These are phyloP conservation scores for Cystobasidium pallidum DNA, from an alignment of 1,284 basidiomycete species.

Conservation along the genomic window DNA sequence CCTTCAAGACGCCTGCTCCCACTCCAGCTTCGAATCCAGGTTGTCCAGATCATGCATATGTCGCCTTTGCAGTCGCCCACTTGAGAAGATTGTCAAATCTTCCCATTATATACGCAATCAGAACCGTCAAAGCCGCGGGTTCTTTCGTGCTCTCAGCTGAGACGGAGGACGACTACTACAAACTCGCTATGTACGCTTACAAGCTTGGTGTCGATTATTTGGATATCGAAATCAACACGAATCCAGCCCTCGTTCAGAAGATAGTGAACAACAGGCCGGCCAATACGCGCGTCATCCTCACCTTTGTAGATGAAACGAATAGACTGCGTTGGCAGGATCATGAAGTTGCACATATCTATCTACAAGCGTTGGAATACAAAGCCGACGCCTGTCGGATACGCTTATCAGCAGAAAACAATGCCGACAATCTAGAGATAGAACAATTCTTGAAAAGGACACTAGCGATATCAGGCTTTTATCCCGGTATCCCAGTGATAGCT, in stretches of 20 bases:
- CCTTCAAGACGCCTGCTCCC: conserved; percentile 17
- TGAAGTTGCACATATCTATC: conserved; percentile 12
- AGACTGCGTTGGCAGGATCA: conserved; percentile 19
- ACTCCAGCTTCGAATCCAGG: conserved; percentile 32
- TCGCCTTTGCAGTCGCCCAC: conserved; percentile 36
- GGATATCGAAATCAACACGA: conserved; percentile 33
- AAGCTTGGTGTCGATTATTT: conserved; percentile 36
- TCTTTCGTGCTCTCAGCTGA: conserved; percentile 23
- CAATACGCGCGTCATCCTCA: conserved; percentile 26
- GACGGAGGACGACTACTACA: conserved; percentile 24
- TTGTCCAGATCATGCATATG: conserved; percentile 28
- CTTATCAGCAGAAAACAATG: neutral
- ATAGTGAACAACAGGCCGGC: conserved; percentile 16
- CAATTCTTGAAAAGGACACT: conserved; percentile 1
- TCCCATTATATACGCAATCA: conserved; percentile 38
- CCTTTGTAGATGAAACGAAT: conserved; percentile 18
- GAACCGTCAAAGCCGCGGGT: conserved; percentile 28
- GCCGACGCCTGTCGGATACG: conserved; percentile 16
- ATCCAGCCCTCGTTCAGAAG: neutral
- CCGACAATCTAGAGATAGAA: conserved; percentile 23
- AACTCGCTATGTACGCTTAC: conserved; percentile 25
- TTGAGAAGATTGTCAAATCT: conserved; percentile 25
- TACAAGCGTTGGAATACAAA: conserved; percentile 1
- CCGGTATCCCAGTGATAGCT: conserved; percentile 31
- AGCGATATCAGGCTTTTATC: conserved; percentile 13